phyloP scores from a whole-genome alignment of 805 yeast genomes.

The Monosporozyma servazzii region DNA sequence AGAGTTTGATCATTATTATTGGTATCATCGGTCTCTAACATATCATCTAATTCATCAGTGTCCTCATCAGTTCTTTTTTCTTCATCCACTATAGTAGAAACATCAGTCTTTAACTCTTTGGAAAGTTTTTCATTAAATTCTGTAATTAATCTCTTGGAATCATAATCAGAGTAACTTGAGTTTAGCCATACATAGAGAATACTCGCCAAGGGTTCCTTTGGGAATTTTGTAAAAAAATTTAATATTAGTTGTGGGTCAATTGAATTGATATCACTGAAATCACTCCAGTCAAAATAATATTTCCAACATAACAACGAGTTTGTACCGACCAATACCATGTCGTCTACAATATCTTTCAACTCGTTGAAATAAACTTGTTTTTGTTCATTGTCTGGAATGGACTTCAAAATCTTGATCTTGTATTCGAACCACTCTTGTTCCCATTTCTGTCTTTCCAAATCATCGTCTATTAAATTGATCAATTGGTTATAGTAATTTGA shows the following conservation, averaged over 20 bases:
- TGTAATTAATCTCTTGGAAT: conserved; percentile 23
- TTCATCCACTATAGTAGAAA: conserved; percentile 8
- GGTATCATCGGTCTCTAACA: conserved; percentile 21
- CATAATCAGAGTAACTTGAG: conserved; percentile 63
- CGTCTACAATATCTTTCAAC: conserved; percentile 51
- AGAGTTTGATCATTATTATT: conserved; percentile 11
- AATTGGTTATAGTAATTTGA: conserved; percentile 45
- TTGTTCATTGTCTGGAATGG: conserved; percentile 36
- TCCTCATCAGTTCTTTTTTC: conserved; percentile 9
- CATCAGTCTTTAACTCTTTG: conserved; percentile 6
- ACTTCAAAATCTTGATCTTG: conserved; percentile 43
- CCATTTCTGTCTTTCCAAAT: conserved; percentile 42
- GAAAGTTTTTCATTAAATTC: conserved; percentile 4
- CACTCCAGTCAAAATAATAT: conserved; percentile 64
- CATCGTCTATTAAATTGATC: conserved; percentile 55
- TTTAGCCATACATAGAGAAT: conserved; percentile 52
- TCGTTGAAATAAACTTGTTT: conserved; percentile 35
- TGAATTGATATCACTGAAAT: conserved; percentile 40
- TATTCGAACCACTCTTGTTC: conserved; percentile 57
- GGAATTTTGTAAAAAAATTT: conserved; percentile 49
- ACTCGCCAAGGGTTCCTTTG: conserved; percentile 50
- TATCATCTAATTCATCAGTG: conserved; percentile 19
- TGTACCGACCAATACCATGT: conserved; percentile 61
- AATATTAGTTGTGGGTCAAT: conserved; percentile 40
- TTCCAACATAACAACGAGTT: conserved; percentile 62